Percentiles rank a stretch among this genome's conserved stretches.
These are phyloP conservation scores for Boletus fagicola DNA, from an alignment of 768 basidiomycete genomes.

Conservation along the genomic window DNA sequence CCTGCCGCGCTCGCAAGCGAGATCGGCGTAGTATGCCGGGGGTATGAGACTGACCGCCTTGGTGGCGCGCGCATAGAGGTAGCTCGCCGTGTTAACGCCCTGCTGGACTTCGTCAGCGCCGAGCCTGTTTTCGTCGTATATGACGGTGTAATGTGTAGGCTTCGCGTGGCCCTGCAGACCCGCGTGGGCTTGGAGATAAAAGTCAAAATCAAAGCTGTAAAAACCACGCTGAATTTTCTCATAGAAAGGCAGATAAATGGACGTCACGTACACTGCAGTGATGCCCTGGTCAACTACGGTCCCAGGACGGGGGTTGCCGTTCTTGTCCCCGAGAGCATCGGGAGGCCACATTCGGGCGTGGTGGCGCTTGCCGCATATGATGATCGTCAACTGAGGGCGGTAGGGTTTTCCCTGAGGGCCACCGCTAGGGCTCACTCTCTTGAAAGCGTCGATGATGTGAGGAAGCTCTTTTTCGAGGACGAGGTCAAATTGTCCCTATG, in stretches of 20 bases:
- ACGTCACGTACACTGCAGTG: slow-evolving; percentile 54
- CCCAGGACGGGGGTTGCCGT: slow-evolving; percentile 77
- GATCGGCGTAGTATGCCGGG: slow-evolving; percentile 77
- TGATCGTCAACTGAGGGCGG: slow-evolving; percentile 62
- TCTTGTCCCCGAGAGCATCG: slow-evolving; percentile 48
- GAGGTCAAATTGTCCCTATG: slow-evolving; percentile 68
- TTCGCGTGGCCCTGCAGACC: slow-evolving; percentile 71
- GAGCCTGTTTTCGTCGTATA: slow-evolving; percentile 76
- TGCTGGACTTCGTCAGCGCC: slow-evolving; percentile 70
- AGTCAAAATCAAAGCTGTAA: slow-evolving; percentile 59
- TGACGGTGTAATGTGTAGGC: slow-evolving; percentile 75
- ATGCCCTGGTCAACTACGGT: slow-evolving; percentile 80
- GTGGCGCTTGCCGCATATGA: slow-evolving; percentile 78
- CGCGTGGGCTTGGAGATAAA: slow-evolving; percentile 71
- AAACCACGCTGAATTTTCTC: background rate
- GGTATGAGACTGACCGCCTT: slow-evolving; percentile 81
- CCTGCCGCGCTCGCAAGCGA: slow-evolving; percentile 78
- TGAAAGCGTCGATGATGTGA: slow-evolving; percentile 59
- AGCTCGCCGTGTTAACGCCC: slow-evolving; percentile 66
- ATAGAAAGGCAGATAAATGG: background rate
- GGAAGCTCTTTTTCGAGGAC: slow-evolving; percentile 62
- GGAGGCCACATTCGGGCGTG: slow-evolving; percentile 60
- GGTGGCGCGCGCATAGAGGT: slow-evolving; percentile 80
- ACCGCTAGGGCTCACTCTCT: slow-evolving; percentile 41
- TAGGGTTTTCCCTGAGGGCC: slow-evolving; percentile 46